Percentiles rank a stretch among this genome's conserved stretches.
Evolutionary conservation across 2,329 filamentous ascomycete species (phyloP).

Genomic region (Colletotrichum eleusines): DNA sequence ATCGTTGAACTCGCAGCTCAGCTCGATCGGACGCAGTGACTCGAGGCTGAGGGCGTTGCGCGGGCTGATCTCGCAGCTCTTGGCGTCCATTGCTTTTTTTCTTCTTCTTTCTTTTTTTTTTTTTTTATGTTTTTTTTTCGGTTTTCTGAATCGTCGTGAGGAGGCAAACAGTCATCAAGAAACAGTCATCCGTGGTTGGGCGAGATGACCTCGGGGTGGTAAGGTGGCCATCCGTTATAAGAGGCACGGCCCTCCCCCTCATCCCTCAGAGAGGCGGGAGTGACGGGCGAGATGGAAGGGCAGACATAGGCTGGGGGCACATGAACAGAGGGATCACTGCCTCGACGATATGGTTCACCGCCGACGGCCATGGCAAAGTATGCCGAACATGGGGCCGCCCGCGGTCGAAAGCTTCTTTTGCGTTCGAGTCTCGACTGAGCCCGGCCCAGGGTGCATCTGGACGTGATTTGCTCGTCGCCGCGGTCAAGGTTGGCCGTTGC

Average conservation of each 20-base stretch:
- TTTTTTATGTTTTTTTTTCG: too few relatives aligned
- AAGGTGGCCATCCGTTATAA: constrained; percentile 11
- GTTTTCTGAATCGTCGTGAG: too few relatives aligned
- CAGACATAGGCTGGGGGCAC: constrained; percentile 2
- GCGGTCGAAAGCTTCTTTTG: constrained; percentile 9
- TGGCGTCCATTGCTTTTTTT: constrained; percentile 29
- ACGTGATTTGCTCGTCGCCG: not conserved
- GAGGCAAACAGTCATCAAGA: not conserved
- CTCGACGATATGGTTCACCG: too few relatives aligned
- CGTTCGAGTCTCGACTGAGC: too few relatives aligned
- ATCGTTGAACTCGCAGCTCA: constrained; percentile 6
- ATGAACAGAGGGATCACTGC: constrained; percentile 1
- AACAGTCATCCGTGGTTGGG: not conserved
- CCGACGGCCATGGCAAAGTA: not conserved
- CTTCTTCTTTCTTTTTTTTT: too few relatives aligned
- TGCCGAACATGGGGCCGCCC: constrained; percentile 16
- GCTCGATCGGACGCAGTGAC: constrained; percentile 15
- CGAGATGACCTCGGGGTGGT: too few relatives aligned
- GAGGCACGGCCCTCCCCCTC: constrained; percentile 14
- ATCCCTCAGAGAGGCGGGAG: not conserved
- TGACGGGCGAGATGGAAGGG: not conserved
- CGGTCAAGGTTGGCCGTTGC: constrained; percentile 27
- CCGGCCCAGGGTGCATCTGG: not conserved
- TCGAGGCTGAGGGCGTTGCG: constrained; percentile 22
- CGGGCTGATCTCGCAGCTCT: constrained; percentile 10